Percentiles rank a stretch among this genome's conserved stretches.
Evolutionary conservation across 2,329 filamentous ascomycete species (phyloP).

Genomic region (Ophiosphaerella herpotricha): DNA sequence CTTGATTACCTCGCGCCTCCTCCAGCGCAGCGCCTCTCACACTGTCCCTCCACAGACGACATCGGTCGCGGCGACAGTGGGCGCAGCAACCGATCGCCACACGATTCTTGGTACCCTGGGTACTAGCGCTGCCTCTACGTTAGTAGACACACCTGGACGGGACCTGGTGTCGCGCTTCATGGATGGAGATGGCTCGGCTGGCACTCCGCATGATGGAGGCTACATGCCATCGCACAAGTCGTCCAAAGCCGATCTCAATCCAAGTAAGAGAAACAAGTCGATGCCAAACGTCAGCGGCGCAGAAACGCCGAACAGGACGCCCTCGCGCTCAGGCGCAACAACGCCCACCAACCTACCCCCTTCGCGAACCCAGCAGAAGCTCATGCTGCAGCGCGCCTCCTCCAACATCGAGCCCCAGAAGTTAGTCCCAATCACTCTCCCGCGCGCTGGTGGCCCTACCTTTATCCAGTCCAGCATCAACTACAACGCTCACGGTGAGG

Average conservation of each 20-base stretch:
- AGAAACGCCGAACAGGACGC: slow-evolving; percentile 33
- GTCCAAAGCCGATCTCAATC: slow-evolving; percentile 30
- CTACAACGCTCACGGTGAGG: slow-evolving; percentile 42
- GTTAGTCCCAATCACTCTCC: slow-evolving; percentile 46
- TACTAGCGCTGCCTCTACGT: slow-evolving; percentile 45
- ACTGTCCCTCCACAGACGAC: slow-evolving; percentile 69
- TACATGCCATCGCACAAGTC: slow-evolving; percentile 40
- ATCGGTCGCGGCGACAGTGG: slow-evolving; percentile 60
- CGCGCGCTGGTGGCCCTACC: slow-evolving; percentile 41
- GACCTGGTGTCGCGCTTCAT: slow-evolving; percentile 54
- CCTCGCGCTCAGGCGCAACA: slow-evolving; percentile 44
- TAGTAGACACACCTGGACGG: slow-evolving; percentile 47
- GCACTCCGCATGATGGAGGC: slow-evolving; percentile 47
- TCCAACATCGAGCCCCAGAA: slow-evolving; percentile 70
- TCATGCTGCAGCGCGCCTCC: slow-evolving; percentile 74
- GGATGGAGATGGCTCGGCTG: slow-evolving; percentile 47
- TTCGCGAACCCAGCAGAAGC: slow-evolving; percentile 74
- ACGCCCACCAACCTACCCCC: slow-evolving; percentile 48
- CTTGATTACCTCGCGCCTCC: slow-evolving; percentile 68
- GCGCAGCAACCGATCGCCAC: slow-evolving; percentile 45
- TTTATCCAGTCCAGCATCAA: slow-evolving; percentile 43
- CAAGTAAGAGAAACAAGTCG: slow-evolving; percentile 45
- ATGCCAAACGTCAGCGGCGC: slow-evolving; percentile 43
- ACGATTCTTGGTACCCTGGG: slow-evolving; percentile 44
- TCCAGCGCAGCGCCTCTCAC: slow-evolving; percentile 67